Evolutionary conservation across 306 rosid genomes (phyloP).

Genomic region (Acacia confusa): DNA sequence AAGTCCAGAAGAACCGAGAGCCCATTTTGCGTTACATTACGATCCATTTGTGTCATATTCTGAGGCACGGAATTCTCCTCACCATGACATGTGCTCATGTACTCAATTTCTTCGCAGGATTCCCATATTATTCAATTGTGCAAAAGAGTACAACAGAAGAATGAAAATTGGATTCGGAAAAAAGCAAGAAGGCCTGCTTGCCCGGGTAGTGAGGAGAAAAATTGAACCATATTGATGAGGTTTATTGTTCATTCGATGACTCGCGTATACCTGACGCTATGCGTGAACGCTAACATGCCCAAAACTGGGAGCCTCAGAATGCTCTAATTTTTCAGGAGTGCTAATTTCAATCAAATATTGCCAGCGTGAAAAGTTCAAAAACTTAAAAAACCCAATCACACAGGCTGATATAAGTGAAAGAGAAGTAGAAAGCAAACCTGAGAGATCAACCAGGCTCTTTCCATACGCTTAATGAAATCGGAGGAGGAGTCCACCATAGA

Average conservation of each 20-base stretch:
- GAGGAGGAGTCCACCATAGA: constrained; percentile 80
- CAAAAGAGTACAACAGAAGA: not conserved
- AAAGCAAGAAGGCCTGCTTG: not conserved
- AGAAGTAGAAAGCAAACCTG: constrained; percentile 46
- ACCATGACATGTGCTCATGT: not conserved
- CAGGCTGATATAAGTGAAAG: not conserved
- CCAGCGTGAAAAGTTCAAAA: not conserved
- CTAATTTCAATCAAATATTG: not conserved
- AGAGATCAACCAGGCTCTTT: constrained; percentile 86
- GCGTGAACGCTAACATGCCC: not conserved
- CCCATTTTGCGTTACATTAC: not conserved
- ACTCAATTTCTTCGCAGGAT: not conserved
- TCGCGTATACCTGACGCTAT: not conserved
- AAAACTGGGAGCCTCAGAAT: not conserved
- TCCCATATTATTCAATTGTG: not conserved
- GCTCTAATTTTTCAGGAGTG: not conserved
- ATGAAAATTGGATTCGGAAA: not conserved
- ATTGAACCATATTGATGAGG: not conserved
- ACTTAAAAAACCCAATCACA: not conserved
- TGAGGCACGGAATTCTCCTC: not conserved
- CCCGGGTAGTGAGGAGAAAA: not conserved
- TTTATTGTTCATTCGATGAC: not conserved
- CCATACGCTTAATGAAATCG: constrained; percentile 75
- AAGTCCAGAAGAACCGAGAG: not conserved
- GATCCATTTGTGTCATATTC: not conserved